Conservation (phyloP, 148 eudicot species). For the Suaeda aralocaspica region DNA sequence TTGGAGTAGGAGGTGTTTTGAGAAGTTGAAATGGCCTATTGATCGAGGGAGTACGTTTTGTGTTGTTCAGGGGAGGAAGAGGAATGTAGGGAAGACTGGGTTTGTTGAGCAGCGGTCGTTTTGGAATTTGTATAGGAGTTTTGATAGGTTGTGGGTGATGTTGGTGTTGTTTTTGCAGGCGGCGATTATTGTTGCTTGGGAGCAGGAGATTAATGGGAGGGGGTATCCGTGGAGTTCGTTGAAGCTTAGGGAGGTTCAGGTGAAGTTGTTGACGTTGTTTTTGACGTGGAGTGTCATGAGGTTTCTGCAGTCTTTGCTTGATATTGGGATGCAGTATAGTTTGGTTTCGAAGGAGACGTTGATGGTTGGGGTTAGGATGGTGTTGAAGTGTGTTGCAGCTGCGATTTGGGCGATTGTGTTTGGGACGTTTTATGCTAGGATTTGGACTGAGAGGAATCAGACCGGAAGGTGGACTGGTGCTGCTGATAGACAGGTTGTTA, state of each 20-base stretch:
- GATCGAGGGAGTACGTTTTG: constrained; percentile 66
- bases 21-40: constrained; percentile 75
- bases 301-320: constrained; percentile 64
- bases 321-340: constrained; percentile 68
- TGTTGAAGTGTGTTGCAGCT: constrained; percentile 55
- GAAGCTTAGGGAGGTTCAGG: constrained; percentile 47
- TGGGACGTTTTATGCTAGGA: constrained; percentile 55
- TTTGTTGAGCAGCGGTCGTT: constrained; percentile 92
- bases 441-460: constrained; percentile 51
- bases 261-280: constrained; percentile 62
- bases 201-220: constrained; percentile 26
- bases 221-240: constrained; percentile 72
- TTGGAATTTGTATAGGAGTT: constrained; percentile 79
- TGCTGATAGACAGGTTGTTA: constrained; percentile 43
- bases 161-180: constrained; percentile 75
- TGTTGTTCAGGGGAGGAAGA: constrained; percentile 43
- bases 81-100: constrained; percentile 84
- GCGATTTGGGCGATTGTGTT: constrained; percentile 58
- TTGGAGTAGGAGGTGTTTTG: constrained; percentile 90
- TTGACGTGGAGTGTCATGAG: constrained; percentile 82
- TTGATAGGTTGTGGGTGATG: constrained; percentile 89
- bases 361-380: constrained; percentile 70
- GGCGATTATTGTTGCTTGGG: constrained; percentile 78
- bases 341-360: constrained; percentile 77
- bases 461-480: constrained; percentile 47